Percentiles rank a stretch among this genome's conserved stretches.
phyloP scores from a whole-genome alignment of 257 asterid species.

The Solanum pennellii region DNA sequence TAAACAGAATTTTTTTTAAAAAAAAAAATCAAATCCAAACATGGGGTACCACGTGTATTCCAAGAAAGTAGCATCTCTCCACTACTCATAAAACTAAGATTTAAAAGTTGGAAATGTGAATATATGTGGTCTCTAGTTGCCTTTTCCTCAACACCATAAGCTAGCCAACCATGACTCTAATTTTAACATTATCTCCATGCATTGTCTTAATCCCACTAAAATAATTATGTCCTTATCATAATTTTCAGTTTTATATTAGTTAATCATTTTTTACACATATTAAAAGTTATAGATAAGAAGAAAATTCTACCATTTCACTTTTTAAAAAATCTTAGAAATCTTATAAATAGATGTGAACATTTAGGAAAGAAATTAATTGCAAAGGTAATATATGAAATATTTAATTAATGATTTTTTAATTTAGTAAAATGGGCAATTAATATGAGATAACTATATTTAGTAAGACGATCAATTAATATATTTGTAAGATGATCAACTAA shows the following conservation, averaged over 20 bases:
- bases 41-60: not conserved
- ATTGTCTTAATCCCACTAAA: slow-evolving; percentile 5
- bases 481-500: too few species aligned
- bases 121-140: slow-evolving; percentile 17
- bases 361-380: too few species aligned
- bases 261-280: too few species aligned
- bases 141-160: slow-evolving; percentile 2
- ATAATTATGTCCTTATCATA: slow-evolving; percentile 11
- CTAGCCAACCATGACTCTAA: not conserved
- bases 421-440: too few species aligned
- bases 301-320: too few species aligned
- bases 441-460: not conserved
- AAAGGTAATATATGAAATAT: not conserved
- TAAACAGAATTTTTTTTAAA: too few species aligned
- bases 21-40: not conserved
- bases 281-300: not conserved
- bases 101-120: not conserved
- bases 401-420: too few species aligned
- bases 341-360: not conserved
- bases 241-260: too few species aligned
- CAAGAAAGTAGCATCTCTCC: slow-evolving; percentile 10
- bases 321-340: too few species aligned
- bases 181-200: slow-evolving; percentile 5
- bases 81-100: not conserved
- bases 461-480: too few species aligned